phyloP scores from a whole-genome alignment of 2,329 filamentous ascomycete species.

The Akanthomyces dipterigenus region DNA sequence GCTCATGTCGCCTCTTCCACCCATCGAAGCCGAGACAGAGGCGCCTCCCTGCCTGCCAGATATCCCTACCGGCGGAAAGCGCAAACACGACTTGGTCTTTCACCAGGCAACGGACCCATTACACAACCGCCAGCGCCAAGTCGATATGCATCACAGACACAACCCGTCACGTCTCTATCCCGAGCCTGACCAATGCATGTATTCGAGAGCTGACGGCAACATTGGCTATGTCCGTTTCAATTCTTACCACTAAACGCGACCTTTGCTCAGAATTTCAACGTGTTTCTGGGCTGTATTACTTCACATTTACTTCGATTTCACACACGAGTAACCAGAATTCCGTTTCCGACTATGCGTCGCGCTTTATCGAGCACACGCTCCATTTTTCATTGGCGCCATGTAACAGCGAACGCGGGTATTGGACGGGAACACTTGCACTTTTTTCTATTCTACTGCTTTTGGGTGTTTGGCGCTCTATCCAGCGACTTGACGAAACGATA shows the following conservation, averaged over 20 bases:
- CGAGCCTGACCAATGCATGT: conserved; percentile 26
- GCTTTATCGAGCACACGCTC: not conserved
- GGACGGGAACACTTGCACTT: not conserved
- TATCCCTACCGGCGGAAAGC: conserved; percentile 27
- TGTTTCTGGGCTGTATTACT: not conserved
- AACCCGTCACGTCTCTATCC: conserved; percentile 19
- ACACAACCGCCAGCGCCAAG: conserved; percentile 31
- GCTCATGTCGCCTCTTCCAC: conserved; percentile 27
- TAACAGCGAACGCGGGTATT: not conserved
- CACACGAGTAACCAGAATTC: not conserved
- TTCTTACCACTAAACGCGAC: not conserved
- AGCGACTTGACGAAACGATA: not conserved
- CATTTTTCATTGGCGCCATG: not conserved
- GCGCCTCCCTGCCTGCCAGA: conserved; percentile 21
- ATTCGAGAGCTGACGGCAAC: conserved; percentile 29
- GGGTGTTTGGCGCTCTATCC: not conserved
- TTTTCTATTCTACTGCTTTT: not conserved
- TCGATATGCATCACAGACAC: conserved; percentile 25
- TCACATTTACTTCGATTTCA: not conserved
- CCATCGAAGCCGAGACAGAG: conserved; percentile 29
- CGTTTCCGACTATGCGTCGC: not conserved
- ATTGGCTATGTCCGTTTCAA: conserved; percentile 10
- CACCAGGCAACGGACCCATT: conserved; percentile 24
- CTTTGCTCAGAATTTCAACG: not conserved
- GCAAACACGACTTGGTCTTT: conserved; percentile 31